Evolutionary conservation across 345 rosid genomes (phyloP).

Genomic region (Populus nigra): DNA sequence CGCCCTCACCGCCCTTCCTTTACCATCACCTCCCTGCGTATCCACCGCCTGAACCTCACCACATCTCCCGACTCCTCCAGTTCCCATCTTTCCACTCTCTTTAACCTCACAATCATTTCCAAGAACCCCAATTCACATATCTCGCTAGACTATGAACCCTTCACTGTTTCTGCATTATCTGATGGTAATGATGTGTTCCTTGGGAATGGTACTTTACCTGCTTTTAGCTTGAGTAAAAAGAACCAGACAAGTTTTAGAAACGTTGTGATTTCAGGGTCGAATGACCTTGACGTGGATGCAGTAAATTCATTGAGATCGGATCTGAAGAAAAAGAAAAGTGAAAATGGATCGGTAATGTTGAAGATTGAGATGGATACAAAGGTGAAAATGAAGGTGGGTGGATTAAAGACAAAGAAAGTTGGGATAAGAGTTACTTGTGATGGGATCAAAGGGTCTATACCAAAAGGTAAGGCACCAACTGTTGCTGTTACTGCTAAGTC

Average conservation of each 20-base stretch:
- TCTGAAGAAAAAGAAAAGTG: slow-evolving; percentile 55
- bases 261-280: slow-evolving; percentile 46
- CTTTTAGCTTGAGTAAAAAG: slow-evolving; percentile 45
- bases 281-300: slow-evolving; percentile 68
- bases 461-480: slow-evolving; percentile 67
- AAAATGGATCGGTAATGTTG: slow-evolving; percentile 25
- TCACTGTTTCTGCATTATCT: slow-evolving; percentile 41
- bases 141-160: slow-evolving; percentile 64
- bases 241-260: slow-evolving; percentile 62
- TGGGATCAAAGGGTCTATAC: slow-evolving; percentile 59
- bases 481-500: slow-evolving; percentile 49
- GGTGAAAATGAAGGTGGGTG: slow-evolving; percentile 56
- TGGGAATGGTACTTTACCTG: slow-evolving; percentile 75
- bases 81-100: slow-evolving; percentile 58
- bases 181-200: slow-evolving; percentile 42
- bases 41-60: slow-evolving; percentile 64
- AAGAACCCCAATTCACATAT: slow-evolving; percentile 78
- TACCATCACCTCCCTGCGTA: slow-evolving; percentile 66
- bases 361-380: slow-evolving; percentile 62
- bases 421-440: slow-evolving; percentile 74
- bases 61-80: slow-evolving; percentile 63
- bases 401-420: slow-evolving; percentile 64
- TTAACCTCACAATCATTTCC: slow-evolving; percentile 75
- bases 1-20: slow-evolving; percentile 74
- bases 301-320: slow-evolving; percentile 60